Evolutionary conservation across 2,329 filamentous ascomycete genomes (phyloP).

Genomic region (Trichoderma sp.): DNA sequence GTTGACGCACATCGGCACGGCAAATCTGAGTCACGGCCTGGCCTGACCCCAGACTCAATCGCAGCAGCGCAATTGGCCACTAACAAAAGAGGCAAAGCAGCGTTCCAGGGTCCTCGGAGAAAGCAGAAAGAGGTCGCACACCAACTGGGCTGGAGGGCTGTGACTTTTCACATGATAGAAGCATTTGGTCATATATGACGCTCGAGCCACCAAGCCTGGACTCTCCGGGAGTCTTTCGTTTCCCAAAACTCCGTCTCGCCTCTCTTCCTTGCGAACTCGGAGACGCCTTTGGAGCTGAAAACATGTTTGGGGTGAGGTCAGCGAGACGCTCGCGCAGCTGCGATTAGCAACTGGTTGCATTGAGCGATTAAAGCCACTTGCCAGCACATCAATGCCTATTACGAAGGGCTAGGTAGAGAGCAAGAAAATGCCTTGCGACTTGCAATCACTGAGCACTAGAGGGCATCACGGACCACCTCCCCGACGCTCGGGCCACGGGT

Average conservation of each 20-base stretch:
- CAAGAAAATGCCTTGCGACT: conserved; percentile 3
- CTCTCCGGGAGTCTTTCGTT: neutral
- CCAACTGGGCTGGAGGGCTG: neutral
- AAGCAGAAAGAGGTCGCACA: neutral
- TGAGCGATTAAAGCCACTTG: conserved; percentile 12
- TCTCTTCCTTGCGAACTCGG: conserved; percentile 7
- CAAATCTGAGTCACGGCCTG: neutral
- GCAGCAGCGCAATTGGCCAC: neutral
- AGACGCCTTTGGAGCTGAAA: conserved; percentile 5
- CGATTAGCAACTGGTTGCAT: neutral
- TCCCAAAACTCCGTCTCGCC: neutral
- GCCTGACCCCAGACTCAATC: neutral
- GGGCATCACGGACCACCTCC: neutral
- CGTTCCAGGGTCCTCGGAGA: neutral
- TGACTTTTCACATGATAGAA: conserved; percentile 7
- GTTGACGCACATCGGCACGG: neutral
- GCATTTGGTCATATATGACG: neutral
- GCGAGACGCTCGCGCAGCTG: neutral
- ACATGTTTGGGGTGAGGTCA: conserved; percentile 2
- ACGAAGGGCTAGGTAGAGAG: neutral
- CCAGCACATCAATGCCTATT: neutral
- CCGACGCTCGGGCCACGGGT: neutral
- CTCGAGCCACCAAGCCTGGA: neutral
- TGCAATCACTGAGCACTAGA: neutral
- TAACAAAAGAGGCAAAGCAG: neutral